Evolutionary conservation across 768 basidiomycete species (phyloP).

Genomic region (Exidia glandulosa): DNA sequence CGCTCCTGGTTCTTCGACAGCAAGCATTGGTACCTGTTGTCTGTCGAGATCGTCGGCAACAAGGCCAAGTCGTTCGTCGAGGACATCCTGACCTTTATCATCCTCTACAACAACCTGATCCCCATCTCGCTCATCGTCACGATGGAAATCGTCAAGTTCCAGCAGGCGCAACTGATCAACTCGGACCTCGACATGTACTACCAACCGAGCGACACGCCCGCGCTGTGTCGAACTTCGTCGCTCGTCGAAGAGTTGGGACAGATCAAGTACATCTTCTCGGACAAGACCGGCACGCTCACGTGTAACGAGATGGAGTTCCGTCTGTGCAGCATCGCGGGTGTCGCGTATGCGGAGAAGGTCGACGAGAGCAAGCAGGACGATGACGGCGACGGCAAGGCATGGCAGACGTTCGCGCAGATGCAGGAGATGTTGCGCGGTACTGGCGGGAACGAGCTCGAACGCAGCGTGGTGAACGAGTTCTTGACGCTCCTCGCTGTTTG

Average conservation of each 20-base stretch:
- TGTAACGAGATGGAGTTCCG: conserved; percentile 98
- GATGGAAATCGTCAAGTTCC: conserved; percentile 98
- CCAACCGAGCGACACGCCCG: conserved; percentile 87
- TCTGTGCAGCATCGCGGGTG: conserved; percentile 79
- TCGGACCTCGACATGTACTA: conserved; percentile 99
- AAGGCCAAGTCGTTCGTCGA: conserved; percentile 9
- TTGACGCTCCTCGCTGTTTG: conserved; percentile 85
- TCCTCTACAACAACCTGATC: conserved; percentile 97
- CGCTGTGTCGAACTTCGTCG: conserved; percentile 93
- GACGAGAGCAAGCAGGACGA: conserved; percentile 69
- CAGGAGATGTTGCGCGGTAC: conserved; percentile 28
- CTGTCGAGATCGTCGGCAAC: conserved; percentile 38
- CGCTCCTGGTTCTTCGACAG: conserved; percentile 86
- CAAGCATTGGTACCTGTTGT: conserved; percentile 87
- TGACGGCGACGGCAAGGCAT: conserved; percentile 45
- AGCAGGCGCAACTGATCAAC: conserved; percentile 96
- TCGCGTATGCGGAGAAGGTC: conserved; percentile 81
- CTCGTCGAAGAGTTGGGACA: conserved; percentile 98
- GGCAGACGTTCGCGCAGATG: conserved; percentile 76
- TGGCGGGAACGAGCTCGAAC: conserved; percentile 13
- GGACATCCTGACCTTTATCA: conserved; percentile 98
- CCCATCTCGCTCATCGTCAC: conserved; percentile 99
- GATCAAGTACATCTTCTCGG: conserved; percentile 92
- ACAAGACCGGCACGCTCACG: conserved; percentile 92
- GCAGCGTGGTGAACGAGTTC: conserved; percentile 54